Evolutionary conservation across 495 filamentous ascomycete species (phyloP).

Genomic region (Penicillium diatomitis): DNA sequence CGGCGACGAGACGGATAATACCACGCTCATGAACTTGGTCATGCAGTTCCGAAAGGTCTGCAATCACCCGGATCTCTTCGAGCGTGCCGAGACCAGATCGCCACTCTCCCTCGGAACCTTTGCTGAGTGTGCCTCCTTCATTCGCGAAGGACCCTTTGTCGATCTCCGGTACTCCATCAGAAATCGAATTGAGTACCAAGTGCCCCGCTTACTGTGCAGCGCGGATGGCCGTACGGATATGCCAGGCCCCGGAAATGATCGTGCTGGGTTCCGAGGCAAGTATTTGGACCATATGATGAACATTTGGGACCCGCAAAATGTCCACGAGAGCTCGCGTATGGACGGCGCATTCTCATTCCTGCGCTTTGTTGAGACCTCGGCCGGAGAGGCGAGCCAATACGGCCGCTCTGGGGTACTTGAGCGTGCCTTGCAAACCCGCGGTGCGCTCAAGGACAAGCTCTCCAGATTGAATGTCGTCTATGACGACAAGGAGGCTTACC

Average conservation of each 20-base stretch:
- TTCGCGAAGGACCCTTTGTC: slow-evolving; percentile 76
- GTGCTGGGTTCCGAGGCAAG: slow-evolving; percentile 66
- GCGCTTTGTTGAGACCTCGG: slow-evolving; percentile 72
- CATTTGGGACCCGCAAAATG: slow-evolving; percentile 76
- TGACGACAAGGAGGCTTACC: slow-evolving; percentile 45
- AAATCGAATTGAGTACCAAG: slow-evolving; percentile 71
- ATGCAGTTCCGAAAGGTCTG: slow-evolving; percentile 99
- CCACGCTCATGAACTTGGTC: slow-evolving; percentile 96
- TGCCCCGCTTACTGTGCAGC: slow-evolving; percentile 71
- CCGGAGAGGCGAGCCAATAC: slow-evolving; percentile 55
- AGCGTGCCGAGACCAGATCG: slow-evolving; percentile 83
- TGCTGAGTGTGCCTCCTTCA: slow-evolving; percentile 89
- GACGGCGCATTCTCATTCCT: slow-evolving; percentile 78
- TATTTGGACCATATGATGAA: slow-evolving; percentile 74
- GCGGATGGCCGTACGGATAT: slow-evolving; percentile 68
- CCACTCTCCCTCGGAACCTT: slow-evolving; percentile 75
- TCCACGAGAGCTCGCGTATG: slow-evolving; percentile 47
- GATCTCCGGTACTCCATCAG: slow-evolving; percentile 80
- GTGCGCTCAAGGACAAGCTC: slow-evolving; percentile 32
- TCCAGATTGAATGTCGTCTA: slow-evolving; percentile 51
- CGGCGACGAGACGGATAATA: slow-evolving; percentile 89
- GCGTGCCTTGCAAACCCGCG: slow-evolving; percentile 51
- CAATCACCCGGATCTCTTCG: slow-evolving; percentile 96
- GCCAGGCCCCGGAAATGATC: slow-evolving; percentile 62
- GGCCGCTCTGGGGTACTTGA: slow-evolving; percentile 55